A percentile compares a stretch with the other conserved stretches of the same genome.
Conservation (phyloP, 768 basidiomycete species). For the Leccinum ochraceum region DNA sequence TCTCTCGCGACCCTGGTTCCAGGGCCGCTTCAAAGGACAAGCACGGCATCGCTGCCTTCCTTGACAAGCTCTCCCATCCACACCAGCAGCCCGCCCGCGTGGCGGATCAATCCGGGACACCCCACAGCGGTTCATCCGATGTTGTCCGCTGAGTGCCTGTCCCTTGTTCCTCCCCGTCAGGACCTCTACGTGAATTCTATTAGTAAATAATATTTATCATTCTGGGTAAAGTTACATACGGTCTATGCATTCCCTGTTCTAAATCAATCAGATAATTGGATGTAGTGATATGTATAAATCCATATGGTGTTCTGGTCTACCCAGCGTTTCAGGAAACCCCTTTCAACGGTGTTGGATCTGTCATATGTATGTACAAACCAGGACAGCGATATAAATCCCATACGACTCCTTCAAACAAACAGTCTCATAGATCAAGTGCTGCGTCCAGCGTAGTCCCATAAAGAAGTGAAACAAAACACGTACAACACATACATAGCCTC, state of each 20-base stretch:
- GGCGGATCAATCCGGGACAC: constrained; percentile 1
- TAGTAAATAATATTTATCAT: not conserved
- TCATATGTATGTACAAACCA: not conserved
- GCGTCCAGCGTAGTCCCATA: constrained; percentile 17
- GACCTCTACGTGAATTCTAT: not conserved
- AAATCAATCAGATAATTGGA: not conserved
- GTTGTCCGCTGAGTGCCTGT: not conserved
- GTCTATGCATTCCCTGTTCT: not conserved
- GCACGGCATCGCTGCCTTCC: constrained; percentile 31
- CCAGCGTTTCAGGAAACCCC: not conserved
- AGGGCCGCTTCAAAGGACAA: constrained; percentile 32
- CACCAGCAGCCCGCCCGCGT: constrained; percentile 8
- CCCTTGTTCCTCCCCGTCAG: not conserved
- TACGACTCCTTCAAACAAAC: not conserved
- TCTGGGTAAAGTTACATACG: not conserved
- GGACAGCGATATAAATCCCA: not conserved
- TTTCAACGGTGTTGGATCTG: not conserved
- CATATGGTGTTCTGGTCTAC: not conserved
- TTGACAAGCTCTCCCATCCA: constrained; percentile 32
- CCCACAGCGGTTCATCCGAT: not conserved
- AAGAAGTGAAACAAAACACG: constrained; percentile 12
- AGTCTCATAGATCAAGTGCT: constrained; percentile 2
- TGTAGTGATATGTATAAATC: not conserved
- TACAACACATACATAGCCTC: constrained; percentile 2
- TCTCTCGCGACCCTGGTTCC: constrained; percentile 27